Evolutionary conservation across 495 filamentous ascomycete species (phyloP).

Genomic region (Tetracladium marchalianum): DNA sequence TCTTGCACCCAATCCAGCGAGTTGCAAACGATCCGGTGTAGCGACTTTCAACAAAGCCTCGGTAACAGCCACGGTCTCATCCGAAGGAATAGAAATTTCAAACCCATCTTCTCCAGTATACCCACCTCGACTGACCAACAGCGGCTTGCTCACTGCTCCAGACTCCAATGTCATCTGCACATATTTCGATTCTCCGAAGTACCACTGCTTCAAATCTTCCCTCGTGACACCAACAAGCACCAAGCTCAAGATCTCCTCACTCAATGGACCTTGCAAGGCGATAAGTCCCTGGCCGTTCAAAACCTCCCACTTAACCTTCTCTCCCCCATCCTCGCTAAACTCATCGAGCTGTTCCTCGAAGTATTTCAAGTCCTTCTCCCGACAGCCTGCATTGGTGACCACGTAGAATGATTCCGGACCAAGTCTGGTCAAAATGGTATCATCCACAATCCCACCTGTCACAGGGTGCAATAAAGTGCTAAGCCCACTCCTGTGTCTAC

Average conservation of each 20-base stretch:
- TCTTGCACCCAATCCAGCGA: slow-evolving; percentile 82
- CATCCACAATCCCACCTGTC: slow-evolving; percentile 88
- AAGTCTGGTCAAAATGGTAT: slow-evolving; percentile 76
- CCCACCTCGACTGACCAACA: slow-evolving; percentile 77
- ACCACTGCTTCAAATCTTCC: slow-evolving; percentile 54
- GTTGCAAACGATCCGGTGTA: slow-evolving; percentile 50
- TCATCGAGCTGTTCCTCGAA: slow-evolving; percentile 50
- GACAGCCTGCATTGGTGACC: slow-evolving; percentile 91
- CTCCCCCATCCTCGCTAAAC: slow-evolving; percentile 29
- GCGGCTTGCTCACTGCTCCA: slow-evolving; percentile 31
- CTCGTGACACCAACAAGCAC: slow-evolving; percentile 37
- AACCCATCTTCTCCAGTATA: slow-evolving; percentile 99
- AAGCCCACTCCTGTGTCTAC: slow-evolving; percentile 57
- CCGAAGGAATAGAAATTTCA: slow-evolving; percentile 73
- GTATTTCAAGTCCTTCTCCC: slow-evolving; percentile 76
- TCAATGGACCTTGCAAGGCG: slow-evolving; percentile 79
- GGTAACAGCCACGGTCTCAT: slow-evolving; percentile 41
- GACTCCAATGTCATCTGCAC: slow-evolving; percentile 32
- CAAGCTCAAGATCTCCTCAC: slow-evolving; percentile 49
- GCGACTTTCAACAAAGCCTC: slow-evolving; percentile 55
- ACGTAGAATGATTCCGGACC: slow-evolving; percentile 68
- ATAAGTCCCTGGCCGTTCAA: slow-evolving; percentile 57
- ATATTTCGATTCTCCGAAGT: slow-evolving; percentile 67
- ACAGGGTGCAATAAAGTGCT: slow-evolving; percentile 67
- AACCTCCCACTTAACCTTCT: slow-evolving; percentile 59